Conservation (phyloP, 2,329 filamentous ascomycete species). For the Pseudogymnoascus pannorum region DNA sequence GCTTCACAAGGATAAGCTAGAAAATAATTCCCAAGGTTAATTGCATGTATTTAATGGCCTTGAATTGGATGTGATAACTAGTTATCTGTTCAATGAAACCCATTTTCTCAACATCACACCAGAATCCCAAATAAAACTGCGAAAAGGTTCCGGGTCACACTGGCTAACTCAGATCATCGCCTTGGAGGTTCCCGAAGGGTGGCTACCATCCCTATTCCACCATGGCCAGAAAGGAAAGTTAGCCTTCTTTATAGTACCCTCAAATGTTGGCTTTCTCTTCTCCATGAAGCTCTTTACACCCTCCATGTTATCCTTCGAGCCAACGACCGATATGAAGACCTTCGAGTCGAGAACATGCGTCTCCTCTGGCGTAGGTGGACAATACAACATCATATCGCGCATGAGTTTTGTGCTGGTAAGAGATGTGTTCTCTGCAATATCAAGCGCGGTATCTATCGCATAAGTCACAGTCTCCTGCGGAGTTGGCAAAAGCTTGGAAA, state of each 20-base stretch:
- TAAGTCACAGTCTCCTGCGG: not conserved
- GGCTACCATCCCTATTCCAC: conserved; percentile 47
- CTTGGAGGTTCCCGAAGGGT: conserved; percentile 22
- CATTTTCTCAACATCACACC: not conserved
- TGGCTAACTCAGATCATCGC: conserved; percentile 14
- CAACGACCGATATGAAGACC: conserved; percentile 55
- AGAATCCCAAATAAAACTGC: not conserved
- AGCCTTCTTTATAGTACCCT: conserved; percentile 47
- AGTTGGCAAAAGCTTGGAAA: conserved; percentile 56
- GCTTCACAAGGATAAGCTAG: not conserved
- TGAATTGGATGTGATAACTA: not conserved
- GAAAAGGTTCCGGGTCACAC: not conserved
- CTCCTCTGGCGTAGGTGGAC: conserved; percentile 53
- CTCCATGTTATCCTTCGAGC: conserved; percentile 48
- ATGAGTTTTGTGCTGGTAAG: conserved; percentile 57
- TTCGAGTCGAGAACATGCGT: conserved; percentile 63
- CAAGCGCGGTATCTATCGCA: conserved; percentile 58
- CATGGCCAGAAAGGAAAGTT: conserved; percentile 50
- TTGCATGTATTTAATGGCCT: not conserved
- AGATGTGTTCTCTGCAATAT: conserved; percentile 61
- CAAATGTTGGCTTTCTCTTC: conserved; percentile 51
- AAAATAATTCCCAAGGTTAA: not conserved
- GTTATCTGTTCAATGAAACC: not conserved
- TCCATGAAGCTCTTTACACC: conserved; percentile 53
- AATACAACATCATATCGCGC: conserved; percentile 63